A percentile compares a stretch with the other conserved stretches of the same genome.
Evolutionary conservation across 139 green algal genomes (phyloP).

Genomic region (Chlamydomonas asymmetrica): DNA sequence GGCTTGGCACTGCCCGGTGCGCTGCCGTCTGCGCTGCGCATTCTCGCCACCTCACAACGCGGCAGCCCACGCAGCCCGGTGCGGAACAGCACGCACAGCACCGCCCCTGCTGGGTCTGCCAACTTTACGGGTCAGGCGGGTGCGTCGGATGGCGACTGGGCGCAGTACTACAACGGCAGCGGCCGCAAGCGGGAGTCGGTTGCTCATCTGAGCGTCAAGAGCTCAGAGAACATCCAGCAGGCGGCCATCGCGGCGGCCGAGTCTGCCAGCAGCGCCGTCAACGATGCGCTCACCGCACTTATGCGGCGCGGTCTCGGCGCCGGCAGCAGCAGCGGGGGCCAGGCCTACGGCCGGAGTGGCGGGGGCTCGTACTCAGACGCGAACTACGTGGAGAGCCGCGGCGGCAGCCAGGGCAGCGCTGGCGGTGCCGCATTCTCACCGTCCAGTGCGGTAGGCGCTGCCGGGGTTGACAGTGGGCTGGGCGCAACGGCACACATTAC

Average conservation of each 20-base stretch:
- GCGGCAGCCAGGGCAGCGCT: neutral
- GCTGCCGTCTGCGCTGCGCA: too few relatives aligned
- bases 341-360: neutral
- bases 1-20: conserved; percentile 1
- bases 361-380: too few relatives aligned
- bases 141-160: neutral
- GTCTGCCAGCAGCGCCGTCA: conserved; percentile 11
- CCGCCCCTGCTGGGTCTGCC: neutral
- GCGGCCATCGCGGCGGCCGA: conserved; percentile 20
- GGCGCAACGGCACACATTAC: too few relatives aligned
- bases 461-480: neutral
- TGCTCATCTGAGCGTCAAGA: conserved; percentile 5
- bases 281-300: conserved; percentile 15
- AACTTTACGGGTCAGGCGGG: neutral
- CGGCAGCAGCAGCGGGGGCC: neutral
- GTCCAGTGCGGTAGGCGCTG: neutral
- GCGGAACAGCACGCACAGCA: neutral
- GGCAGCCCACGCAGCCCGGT: neutral
- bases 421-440: neutral
- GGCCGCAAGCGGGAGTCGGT: conserved; percentile 3
- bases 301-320: conserved; percentile 7
- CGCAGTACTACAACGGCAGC: neutral
- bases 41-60: too few relatives aligned
- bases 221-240: conserved; percentile 19
- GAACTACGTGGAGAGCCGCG: neutral